These are phyloP conservation scores for Neoboletus brunneissimus DNA, from an alignment of 768 basidiomycete species.

Conservation along the genomic window DNA sequence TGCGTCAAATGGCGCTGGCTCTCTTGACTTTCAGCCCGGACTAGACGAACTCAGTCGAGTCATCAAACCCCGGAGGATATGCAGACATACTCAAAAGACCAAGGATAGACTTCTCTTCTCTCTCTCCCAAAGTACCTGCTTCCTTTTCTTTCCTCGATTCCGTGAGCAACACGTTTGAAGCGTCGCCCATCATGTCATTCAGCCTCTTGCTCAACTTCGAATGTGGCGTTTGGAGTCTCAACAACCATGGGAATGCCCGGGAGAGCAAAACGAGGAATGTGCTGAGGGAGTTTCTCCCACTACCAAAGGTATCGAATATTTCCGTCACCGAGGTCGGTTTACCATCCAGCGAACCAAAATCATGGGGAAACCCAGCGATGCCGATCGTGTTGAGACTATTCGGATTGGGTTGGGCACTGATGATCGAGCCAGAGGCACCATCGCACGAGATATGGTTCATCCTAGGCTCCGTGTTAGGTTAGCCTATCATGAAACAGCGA, in stretches of 20 bases:
- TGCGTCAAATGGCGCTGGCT: slow-evolving; percentile 33
- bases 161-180: slow-evolving; percentile 33
- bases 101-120: slow-evolving; percentile 37
- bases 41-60: slow-evolving; percentile 18
- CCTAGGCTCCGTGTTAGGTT: slow-evolving; percentile 16
- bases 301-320: slow-evolving; percentile 25
- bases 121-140: slow-evolving; percentile 22
- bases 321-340: slow-evolving; percentile 26
- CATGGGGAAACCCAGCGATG: slow-evolving; percentile 44
- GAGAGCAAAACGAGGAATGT: slow-evolving; percentile 25
- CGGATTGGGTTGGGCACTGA: not conserved
- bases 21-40: slow-evolving; percentile 35
- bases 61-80: no score
- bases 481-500: not conserved
- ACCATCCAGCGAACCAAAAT: slow-evolving; percentile 43
- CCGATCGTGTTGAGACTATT: slow-evolving; percentile 44
- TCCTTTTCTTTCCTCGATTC: slow-evolving; percentile 31
- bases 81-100: slow-evolving; percentile 25
- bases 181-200: slow-evolving; percentile 31
- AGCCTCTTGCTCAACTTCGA: slow-evolving; percentile 24
- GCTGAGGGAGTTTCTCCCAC: slow-evolving; percentile 3
- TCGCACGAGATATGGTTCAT: slow-evolving; percentile 47
- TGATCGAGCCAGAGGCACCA: not conserved
- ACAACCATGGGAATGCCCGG: slow-evolving; percentile 29
- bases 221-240: slow-evolving; percentile 32